Evolutionary conservation across 495 filamentous ascomycete genomes (phyloP).

Genomic region (Penicillium paxilli): DNA sequence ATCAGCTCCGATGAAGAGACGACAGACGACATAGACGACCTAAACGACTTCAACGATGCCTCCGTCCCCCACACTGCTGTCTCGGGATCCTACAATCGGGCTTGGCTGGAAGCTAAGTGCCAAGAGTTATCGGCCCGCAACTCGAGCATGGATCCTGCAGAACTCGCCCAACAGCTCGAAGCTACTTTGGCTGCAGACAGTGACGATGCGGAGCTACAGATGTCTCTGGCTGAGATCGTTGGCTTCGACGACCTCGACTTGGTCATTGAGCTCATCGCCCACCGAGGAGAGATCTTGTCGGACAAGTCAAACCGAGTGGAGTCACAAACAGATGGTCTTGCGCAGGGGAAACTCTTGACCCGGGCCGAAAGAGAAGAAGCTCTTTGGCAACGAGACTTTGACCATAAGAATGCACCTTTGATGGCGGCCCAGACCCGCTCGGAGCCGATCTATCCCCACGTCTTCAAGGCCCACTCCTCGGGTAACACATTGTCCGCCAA

Average conservation of each 20-base stretch:
- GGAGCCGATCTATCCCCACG: conserved; percentile 80
- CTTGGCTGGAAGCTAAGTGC: conserved; percentile 70
- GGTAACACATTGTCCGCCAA: conserved; percentile 77
- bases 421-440: conserved; percentile 60
- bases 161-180: conserved; percentile 69
- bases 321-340: conserved; percentile 49
- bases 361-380: conserved; percentile 75
- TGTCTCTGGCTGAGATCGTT: conserved; percentile 83
- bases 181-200: conserved; percentile 65
- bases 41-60: conserved; percentile 20
- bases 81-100: conserved; percentile 32
- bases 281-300: conserved; percentile 62
- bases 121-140: conserved; percentile 56
- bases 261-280: conserved; percentile 77
- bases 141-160: conserved; percentile 58
- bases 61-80: conserved; percentile 7
- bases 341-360: conserved; percentile 62
- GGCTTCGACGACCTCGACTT: conserved; percentile 92
- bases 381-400: conserved; percentile 68
- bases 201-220: conserved; percentile 82
- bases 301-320: conserved; percentile 33
- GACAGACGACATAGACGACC: conserved; percentile 46
- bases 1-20: conserved; percentile 71
- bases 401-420: conserved; percentile 78
- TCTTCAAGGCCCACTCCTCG: conserved; percentile 78